Evolutionary conservation across 2,329 filamentous ascomycete genomes (phyloP), one percentile per base, ranked within the genome.

Genomic region (Aspergillus sergii): DNA sequence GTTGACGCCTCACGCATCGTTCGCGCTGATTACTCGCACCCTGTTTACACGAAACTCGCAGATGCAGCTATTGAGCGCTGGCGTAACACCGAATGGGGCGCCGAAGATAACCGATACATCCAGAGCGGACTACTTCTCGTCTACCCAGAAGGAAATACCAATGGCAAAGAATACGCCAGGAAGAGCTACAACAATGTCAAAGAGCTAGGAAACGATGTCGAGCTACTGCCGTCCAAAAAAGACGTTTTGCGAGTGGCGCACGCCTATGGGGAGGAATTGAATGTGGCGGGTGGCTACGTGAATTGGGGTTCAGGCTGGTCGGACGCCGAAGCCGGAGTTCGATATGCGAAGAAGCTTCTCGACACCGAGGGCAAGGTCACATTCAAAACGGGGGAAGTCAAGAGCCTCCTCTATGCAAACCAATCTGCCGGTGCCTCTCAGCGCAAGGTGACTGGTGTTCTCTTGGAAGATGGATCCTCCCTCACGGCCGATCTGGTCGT

Each of bases 21-120:
- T 57, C 83, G 87, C 39, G 84, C 89, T 43, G 94, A 98, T 82
- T 98, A 98, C 74, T 89, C 91, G 6, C 89, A 94, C 73, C 81
- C 86, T 0, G 86, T 89, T 26, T 98, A 98, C 78, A 86, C 92
- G 7, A 80, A 83, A 19, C 87, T 98, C 53, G 93, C 90, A 23
- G 84, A 86, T 21, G 82, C 87, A 41, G 93, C 93, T 1, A 91
- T 92, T 72, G 77, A 83, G 88, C 91, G 87, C 90, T 70, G 84
- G 84, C 70, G 86, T 85, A 75, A 77, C 54, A 79, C 78, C 14
- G 75, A 74, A 64, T 82, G 80, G 79, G 80, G 80, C 26, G 51
- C 51, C 30, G 69, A 69, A 2, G 74, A 81, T 23, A 80, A 77
- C 11, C 74, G 80, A 41, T 82, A 82, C 65, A 77, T 76, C 16